Evolutionary conservation across 257 asterid genomes (phyloP), one percentile per base, ranked within the genome.

Genomic region (Nemophila menziesii): DNA sequence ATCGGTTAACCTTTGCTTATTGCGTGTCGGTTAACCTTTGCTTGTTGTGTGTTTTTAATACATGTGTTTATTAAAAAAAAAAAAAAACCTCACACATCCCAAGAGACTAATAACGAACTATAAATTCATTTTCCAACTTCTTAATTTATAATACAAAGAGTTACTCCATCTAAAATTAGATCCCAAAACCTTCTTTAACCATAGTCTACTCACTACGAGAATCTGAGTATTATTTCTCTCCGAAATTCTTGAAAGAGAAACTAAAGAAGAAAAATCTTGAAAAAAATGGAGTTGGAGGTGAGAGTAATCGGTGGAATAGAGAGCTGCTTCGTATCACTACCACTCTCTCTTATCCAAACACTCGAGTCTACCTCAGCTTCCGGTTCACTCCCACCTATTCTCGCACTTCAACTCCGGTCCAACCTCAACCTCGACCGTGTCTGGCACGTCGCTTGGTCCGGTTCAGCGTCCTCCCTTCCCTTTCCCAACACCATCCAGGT

Each of bases 391-490:
- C 96, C 96, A 64, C 98, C 96, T 10, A 42, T 85, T 65, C 85
- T 90, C 4, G 79, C 92, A 8, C 68, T 90, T 40, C 79, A 85
- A 46, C 94, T 90, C 26, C 75, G 84, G 45, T 73, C 84, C 24
- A 52, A 19, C 24, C 43, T 15, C 15, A 40, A 51, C 7, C 21
- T 26, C 20, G 46, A 49, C 48, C 68, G 58, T 33, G 64, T 72
- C 38, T 90, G 92, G 83, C 79, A 72, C 57, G 92, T 77, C 51
- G 78, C 93, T 15, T 90, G 98, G 94, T 84, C 87, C 49, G 98
- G 93, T 60, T 66, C 93, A 42, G 90, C 92, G 16, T 82, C 95
- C 21, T 60, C 92, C 29, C 64, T 86, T 49, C 64, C 93, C 21
- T 69, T 74, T 39, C 50, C 82, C 46, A 62, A 74, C 29, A 65